Evolutionary conservation across 306 rosid genomes (phyloP).

Genomic region (Medicago arabica): DNA sequence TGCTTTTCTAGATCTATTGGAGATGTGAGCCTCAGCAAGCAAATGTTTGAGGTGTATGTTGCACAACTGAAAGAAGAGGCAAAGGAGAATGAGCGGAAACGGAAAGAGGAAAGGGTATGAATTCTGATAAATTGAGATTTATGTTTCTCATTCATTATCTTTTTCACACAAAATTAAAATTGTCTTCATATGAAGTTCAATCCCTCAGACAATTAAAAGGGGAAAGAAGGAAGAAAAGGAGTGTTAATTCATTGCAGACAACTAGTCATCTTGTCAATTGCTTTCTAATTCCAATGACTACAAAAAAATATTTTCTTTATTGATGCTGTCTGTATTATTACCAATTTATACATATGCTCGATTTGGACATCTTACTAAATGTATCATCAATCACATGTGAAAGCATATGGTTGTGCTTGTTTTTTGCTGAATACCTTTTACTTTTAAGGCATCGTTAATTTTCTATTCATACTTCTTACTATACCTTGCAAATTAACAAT

Average conservation of each 20-base stretch:
- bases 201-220: neutral
- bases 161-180: neutral
- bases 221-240: neutral
- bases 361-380: neutral
- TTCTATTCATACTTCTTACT: neutral
- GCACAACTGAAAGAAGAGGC: slow-evolving; percentile 78
- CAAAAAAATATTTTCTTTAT: no score
- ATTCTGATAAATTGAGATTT: slow-evolving; percentile 39
- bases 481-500: neutral
- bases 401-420: neutral
- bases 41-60: slow-evolving; percentile 75
- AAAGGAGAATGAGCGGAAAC: slow-evolving; percentile 77
- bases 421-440: neutral
- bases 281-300: slow-evolving; percentile 17
- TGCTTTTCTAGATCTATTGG: slow-evolving; percentile 68
- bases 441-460: neutral
- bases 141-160: slow-evolving; percentile 32
- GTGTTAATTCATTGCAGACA: neutral
- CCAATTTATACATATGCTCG: neutral
- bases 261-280: slow-evolving; percentile 1
- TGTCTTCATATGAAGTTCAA: slow-evolving; percentile 10
- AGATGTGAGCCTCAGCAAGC: slow-evolving; percentile 71
- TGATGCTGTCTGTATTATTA: no score
- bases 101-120: slow-evolving; percentile 88
- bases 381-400: neutral